A percentile compares a stretch with the other conserved stretches of the same genome.
These are phyloP conservation scores for Ustilago bromivora DNA, from an alignment of 1,284 basidiomycete genomes.

Conservation along the genomic window DNA sequence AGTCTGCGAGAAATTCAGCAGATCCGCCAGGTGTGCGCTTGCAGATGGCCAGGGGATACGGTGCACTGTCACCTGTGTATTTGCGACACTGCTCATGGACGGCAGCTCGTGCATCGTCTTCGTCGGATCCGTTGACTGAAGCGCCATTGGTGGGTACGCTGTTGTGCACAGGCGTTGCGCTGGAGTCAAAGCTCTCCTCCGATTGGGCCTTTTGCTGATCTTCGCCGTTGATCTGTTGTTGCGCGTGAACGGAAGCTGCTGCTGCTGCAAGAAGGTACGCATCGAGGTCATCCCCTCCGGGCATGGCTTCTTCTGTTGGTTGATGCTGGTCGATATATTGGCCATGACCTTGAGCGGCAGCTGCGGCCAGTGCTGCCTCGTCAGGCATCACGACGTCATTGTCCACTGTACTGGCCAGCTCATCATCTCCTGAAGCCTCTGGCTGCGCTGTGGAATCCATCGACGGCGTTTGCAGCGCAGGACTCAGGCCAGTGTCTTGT, in stretches of 20 bases:
- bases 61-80: constrained; percentile 32
- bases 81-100: constrained; percentile 28
- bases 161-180: constrained; percentile 14
- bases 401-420: neutral
- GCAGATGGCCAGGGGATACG: constrained; percentile 38
- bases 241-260: constrained; percentile 49
- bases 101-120: constrained; percentile 22
- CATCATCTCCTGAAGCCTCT: neutral
- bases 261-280: constrained; percentile 54
- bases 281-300: constrained; percentile 30
- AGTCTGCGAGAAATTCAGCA: constrained; percentile 7
- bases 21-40: constrained; percentile 30
- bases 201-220: constrained; percentile 10
- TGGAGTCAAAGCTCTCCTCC: constrained; percentile 20
- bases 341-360: constrained; percentile 27
- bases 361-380: constrained; percentile 45
- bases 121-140: constrained; percentile 29
- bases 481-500: neutral
- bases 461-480: constrained; percentile 10
- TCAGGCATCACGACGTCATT: constrained; percentile 23
- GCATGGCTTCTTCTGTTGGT: neutral
- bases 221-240: constrained; percentile 33
- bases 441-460: neutral
- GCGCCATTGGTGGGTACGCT: constrained; percentile 29
- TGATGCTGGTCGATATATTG: constrained; percentile 4